Conservation (phyloP, 257 asterid genomes). For the Ligustrum vulgare region DNA sequence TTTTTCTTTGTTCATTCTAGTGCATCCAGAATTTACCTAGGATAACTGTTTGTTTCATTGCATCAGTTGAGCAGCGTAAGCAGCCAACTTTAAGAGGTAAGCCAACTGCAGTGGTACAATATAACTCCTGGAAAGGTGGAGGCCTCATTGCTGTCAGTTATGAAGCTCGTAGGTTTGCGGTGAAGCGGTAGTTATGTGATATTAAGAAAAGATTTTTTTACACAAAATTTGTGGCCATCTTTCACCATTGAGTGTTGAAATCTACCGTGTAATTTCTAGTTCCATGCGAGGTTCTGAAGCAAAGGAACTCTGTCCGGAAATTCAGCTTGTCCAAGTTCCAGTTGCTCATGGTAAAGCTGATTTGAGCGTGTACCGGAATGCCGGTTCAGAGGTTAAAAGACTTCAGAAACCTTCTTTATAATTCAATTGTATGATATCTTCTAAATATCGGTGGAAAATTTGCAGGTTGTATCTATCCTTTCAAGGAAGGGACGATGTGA, state of each 20-base stretch:
- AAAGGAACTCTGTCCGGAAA: slow-evolving; percentile 77
- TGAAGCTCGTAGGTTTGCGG: slow-evolving; percentile 88
- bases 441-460: slow-evolving; percentile 21
- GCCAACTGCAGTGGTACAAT: slow-evolving; percentile 98
- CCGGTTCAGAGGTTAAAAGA: slow-evolving; percentile 83
- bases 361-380: slow-evolving; percentile 70
- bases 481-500: slow-evolving; percentile 84
- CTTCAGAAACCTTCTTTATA: slow-evolving; percentile 10
- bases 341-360: slow-evolving; percentile 98
- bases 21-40: neutral
- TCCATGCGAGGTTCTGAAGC: slow-evolving; percentile 98
- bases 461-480: slow-evolving; percentile 87
- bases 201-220: neutral
- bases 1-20: neutral
- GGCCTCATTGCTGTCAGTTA: slow-evolving; percentile 93
- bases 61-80: slow-evolving; percentile 87
- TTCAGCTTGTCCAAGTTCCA: slow-evolving; percentile 95
- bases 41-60: slow-evolving; percentile 17
- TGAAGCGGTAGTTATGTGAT: slow-evolving; percentile 64
- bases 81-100: slow-evolving; percentile 73
- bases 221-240: slow-evolving; percentile 4
- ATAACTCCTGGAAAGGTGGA: slow-evolving; percentile 95
- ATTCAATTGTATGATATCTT: slow-evolving; percentile 12
- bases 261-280: slow-evolving; percentile 36
- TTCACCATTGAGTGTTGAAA: slow-evolving; percentile 10